Evolutionary conservation across 2,329 filamentous ascomycete genomes (phyloP), one percentile per base, ranked within the genome.

Genomic region (Hawksworthiomyces lignivorus): DNA sequence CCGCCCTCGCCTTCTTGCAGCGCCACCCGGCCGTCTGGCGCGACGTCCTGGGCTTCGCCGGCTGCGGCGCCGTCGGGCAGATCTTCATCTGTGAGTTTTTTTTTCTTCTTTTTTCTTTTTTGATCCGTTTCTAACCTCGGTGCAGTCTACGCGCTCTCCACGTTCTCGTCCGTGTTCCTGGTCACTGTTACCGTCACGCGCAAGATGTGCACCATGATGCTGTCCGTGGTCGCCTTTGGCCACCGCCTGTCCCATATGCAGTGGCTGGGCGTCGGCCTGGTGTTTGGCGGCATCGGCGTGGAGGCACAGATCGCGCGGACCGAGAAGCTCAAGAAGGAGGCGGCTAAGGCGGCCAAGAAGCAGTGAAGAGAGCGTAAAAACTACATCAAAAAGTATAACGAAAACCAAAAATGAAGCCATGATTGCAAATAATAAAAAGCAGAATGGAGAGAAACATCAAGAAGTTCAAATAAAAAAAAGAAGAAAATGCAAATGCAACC

Each of bases 161-260:
- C 85, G 12, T 98, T 97, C 67, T 92, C 86, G 9, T 92, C 84
- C 9, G 76, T 98, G 36, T 74, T 97, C 39, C 78, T 98, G 37
- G 90, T 97, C 32, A 97, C 92, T 5, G 89, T 98, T 3, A 98
- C 88, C 2, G 92, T 98, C 34, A 98, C 92, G 34, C 77, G 92
- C 57, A 98, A 98, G 70, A 98, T 98, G 92, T 77, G 97, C 61
- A 97, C 90, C 52, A 98, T 98, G 92, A 87, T 97, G 46, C 73
- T 97, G 39, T 95, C 87, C 41, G 92, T 98, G 21, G 70, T 97
- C 47, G 88, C 87, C 66, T 98, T 97, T 60, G 92, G 92, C 21
- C 92, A 98, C 62, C 77, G 75, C 49, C 73, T 98, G 36, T 84
- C 78, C 21, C 66, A 70, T n/a, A 94, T 90, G 74, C 92, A 98